A percentile compares a stretch with the other conserved stretches of the same genome.
Evolutionary conservation across 139 green algal species (phyloP).

Genomic region (Desmodesmus armatus): DNA sequence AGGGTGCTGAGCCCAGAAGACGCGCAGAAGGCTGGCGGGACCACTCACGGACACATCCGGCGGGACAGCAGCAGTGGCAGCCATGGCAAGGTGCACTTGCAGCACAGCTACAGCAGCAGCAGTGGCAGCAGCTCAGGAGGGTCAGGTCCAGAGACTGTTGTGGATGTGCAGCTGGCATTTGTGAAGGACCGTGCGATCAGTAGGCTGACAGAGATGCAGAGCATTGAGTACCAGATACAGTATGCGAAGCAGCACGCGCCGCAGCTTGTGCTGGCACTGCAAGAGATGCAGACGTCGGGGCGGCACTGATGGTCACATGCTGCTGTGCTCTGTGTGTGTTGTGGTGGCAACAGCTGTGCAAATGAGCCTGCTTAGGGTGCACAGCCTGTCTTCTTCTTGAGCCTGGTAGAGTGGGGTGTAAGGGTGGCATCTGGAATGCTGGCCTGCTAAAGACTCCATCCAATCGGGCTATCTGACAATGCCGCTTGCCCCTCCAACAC

Average conservation of each 20-base stretch:
- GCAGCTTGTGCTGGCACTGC: conserved; percentile 75
- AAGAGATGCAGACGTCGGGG: conserved; percentile 59
- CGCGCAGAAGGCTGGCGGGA: conserved; percentile 8
- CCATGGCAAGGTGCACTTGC: conserved; percentile 20
- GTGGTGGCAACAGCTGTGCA: too few relatives aligned
- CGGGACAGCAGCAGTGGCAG: conserved; percentile 3
- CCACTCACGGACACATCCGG: not conserved
- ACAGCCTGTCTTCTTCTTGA: too few relatives aligned
- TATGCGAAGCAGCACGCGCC: conserved; percentile 84
- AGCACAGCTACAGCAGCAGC: conserved; percentile 30
- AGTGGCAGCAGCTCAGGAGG: conserved; percentile 16
- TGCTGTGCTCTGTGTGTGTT: too few relatives aligned
- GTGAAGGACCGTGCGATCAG: conserved; percentile 90
- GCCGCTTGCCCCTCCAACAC: too few relatives aligned
- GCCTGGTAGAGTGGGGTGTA: too few relatives aligned
- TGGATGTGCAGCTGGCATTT: conserved; percentile 96
- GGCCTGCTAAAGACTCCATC: too few relatives aligned
- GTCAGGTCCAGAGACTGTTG: conserved; percentile 50
- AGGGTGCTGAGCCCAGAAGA: conserved; percentile 83
- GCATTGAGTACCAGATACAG: conserved; percentile 80
- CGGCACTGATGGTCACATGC: too few relatives aligned
- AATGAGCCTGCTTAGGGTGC: too few relatives aligned
- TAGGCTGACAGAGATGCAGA: conserved; percentile 95
- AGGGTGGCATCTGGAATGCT: too few relatives aligned
- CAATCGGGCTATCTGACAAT: too few relatives aligned